phyloP scores from a whole-genome alignment of 805 yeast species.

The Lachancea meyersii region DNA sequence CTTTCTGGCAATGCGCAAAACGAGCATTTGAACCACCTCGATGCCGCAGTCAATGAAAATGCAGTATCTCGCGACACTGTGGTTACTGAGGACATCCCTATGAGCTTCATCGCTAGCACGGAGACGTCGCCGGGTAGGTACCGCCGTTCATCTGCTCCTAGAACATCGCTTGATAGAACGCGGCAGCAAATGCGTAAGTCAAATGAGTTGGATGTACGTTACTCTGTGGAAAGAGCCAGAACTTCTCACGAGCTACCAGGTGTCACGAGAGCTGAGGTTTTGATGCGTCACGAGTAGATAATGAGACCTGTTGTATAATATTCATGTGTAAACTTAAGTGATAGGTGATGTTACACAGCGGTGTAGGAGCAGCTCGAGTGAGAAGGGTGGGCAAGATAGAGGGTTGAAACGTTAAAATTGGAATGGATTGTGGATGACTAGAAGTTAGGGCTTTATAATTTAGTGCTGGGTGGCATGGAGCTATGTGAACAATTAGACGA shows the following conservation, averaged over 20 bases:
- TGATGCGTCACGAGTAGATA: constrained; percentile 22
- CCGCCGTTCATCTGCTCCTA: constrained; percentile 13
- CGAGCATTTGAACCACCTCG: constrained; percentile 19
- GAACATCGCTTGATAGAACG: constrained; percentile 37
- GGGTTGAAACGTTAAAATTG: too few species aligned
- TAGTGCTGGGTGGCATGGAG: too few species aligned
- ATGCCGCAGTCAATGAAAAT: constrained; percentile 10
- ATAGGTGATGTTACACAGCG: too few species aligned
- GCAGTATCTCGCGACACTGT: constrained; percentile 26
- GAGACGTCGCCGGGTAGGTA: constrained; percentile 8
- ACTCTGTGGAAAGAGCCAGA: constrained; percentile 37
- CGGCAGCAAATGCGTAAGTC: constrained; percentile 34
- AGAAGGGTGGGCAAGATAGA: too few species aligned
- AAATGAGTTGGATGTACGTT: constrained; percentile 34
- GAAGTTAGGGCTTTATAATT: too few species aligned
- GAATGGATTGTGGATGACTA: too few species aligned
- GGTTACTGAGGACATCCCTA: constrained; percentile 37
- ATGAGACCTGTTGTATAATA: constrained; percentile 1
- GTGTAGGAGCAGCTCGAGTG: too few species aligned
- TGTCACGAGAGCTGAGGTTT: constrained; percentile 33
- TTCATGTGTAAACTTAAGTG: neutral
- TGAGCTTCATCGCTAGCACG: constrained; percentile 22
- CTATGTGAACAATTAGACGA: too few species aligned
- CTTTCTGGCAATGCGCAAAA: constrained; percentile 16
- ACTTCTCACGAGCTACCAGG: constrained; percentile 39